phyloP scores from a whole-genome alignment of 2,329 filamentous ascomycete genomes.

The Setomelanomma holmii region DNA sequence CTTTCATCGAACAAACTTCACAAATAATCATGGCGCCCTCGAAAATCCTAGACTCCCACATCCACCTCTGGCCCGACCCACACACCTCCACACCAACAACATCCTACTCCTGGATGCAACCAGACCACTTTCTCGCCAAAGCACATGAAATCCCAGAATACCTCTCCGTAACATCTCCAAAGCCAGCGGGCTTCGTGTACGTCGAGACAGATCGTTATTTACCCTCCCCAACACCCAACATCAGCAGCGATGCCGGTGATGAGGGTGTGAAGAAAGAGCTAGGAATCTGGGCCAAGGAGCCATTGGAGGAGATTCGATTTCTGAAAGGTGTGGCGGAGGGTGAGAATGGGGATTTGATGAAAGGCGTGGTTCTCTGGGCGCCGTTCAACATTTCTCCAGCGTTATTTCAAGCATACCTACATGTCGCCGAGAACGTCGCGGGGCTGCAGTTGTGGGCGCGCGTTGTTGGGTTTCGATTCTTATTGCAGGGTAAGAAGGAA shows the following conservation, averaged over 20 bases:
- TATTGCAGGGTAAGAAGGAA: constrained; percentile 68
- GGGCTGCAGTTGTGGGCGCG: constrained; percentile 68
- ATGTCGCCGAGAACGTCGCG: constrained; percentile 64
- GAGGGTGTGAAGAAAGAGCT: constrained; percentile 16
- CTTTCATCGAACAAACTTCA: not conserved
- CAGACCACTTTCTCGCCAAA: constrained; percentile 62
- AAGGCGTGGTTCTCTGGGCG: constrained; percentile 84
- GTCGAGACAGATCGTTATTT: constrained; percentile 77
- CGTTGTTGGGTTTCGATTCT: constrained; percentile 81
- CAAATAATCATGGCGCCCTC: constrained; percentile 30
- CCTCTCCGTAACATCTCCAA: constrained; percentile 25
- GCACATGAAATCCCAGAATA: constrained; percentile 73
- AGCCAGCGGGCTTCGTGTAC: constrained; percentile 72
- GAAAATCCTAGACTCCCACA: constrained; percentile 82
- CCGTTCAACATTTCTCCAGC: constrained; percentile 72
- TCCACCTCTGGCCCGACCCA: constrained; percentile 81
- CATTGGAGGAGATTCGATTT: constrained; percentile 75
- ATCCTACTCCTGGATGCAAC: constrained; percentile 73
- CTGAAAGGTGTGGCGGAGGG: constrained; percentile 71
- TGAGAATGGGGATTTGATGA: constrained; percentile 56
- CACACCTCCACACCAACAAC: constrained; percentile 60
- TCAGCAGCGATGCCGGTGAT: not conserved
- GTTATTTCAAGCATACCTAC: constrained; percentile 71
- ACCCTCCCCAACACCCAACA: constrained; percentile 13
- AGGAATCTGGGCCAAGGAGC: constrained; percentile 67